Evolutionary conservation across 331 rosid genomes (phyloP).

Genomic region (Quercus phellos): DNA sequence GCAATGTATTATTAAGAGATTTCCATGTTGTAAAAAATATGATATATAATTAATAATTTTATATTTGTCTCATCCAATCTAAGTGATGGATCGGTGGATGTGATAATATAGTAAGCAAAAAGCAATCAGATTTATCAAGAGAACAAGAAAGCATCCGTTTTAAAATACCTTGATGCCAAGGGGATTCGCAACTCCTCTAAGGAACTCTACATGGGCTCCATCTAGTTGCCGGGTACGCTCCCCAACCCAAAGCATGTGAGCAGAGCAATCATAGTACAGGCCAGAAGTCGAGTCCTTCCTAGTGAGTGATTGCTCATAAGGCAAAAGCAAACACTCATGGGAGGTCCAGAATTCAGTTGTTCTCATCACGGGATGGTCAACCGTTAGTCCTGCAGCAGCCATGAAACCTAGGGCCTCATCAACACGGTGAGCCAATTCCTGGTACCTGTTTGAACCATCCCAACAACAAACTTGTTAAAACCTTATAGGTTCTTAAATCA

Average conservation of each 20-base stretch:
- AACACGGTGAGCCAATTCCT: conserved; percentile 56
- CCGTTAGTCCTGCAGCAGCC: conserved; percentile 67
- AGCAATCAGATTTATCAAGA: not conserved
- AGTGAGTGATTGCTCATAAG: conserved; percentile 66
- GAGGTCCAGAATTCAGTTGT: conserved; percentile 78
- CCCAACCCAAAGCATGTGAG: conserved; percentile 78
- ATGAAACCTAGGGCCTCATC: conserved; percentile 75
- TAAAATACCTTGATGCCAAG: conserved; percentile 59
- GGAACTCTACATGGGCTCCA: conserved; percentile 74
- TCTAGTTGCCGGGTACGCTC: conserved; percentile 74
- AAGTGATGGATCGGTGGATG: not conserved
- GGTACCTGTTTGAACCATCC: conserved; percentile 44
- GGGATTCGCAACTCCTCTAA: conserved; percentile 66
- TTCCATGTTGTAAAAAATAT: not conserved
- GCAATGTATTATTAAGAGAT: not conserved
- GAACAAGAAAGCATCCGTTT: not conserved
- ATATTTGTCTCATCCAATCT: not conserved
- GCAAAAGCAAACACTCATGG: conserved; percentile 66
- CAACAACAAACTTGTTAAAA: not conserved
- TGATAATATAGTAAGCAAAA: not conserved
- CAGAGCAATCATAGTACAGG: conserved; percentile 67
- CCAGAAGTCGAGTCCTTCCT: conserved; percentile 73
- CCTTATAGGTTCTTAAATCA: not conserved
- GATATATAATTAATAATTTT: not conserved
- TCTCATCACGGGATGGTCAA: conserved; percentile 58